Conservation (phyloP, 2,329 filamentous ascomycete species). For the Venturia asperata region DNA sequence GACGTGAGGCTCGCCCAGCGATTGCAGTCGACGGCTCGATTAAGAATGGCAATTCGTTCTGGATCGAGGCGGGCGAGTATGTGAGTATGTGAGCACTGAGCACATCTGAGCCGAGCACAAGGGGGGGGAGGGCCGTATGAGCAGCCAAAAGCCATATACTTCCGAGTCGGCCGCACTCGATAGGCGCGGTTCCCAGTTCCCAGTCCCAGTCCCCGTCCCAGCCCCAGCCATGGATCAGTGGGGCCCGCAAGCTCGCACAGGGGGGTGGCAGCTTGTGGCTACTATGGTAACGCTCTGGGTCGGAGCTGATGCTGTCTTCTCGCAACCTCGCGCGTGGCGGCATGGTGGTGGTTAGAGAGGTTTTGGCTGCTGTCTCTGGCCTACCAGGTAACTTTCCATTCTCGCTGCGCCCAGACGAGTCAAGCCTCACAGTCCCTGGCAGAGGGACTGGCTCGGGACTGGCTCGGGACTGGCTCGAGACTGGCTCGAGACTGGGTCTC, state of each 20-base stretch:
- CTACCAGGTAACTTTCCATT: not conserved
- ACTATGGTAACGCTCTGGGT: not conserved
- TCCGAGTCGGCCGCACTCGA: not conserved
- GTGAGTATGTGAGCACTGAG: not conserved
- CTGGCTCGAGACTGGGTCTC: not conserved
- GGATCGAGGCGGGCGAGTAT: not conserved
- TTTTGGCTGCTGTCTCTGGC: not conserved
- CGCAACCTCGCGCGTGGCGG: not conserved
- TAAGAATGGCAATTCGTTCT: too few relatives aligned
- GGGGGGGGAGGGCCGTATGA: not conserved
- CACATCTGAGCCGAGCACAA: too few relatives aligned
- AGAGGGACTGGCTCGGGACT: not conserved
- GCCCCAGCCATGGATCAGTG: slow-evolving; percentile 5
- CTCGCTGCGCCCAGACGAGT: not conserved
- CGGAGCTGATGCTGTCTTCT: not conserved
- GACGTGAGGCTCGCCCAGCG: not conserved
- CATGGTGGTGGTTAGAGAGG: not conserved
- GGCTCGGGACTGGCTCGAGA: too few relatives aligned
- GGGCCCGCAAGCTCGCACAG: not conserved
- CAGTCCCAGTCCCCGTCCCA: too few relatives aligned
- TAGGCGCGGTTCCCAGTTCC: not conserved
- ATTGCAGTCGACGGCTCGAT: not conserved
- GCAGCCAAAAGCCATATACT: not conserved
- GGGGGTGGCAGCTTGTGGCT: slow-evolving; percentile 4
- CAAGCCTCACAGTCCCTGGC: not conserved